Base-by-base conservation (phyloP, 2,329 filamentous ascomycete genomes). In the Colletotrichum sp. region DNA sequence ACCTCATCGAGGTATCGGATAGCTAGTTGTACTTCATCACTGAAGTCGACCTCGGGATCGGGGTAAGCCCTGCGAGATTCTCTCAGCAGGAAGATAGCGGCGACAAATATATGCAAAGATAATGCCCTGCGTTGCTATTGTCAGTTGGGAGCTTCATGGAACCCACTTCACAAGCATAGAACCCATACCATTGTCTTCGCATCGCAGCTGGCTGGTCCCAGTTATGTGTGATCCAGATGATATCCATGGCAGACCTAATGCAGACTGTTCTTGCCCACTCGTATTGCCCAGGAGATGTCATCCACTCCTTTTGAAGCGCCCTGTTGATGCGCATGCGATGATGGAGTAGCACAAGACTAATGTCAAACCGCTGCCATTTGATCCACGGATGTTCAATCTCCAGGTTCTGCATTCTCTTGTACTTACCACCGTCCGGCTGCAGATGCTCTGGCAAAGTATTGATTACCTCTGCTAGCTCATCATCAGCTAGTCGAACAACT, bases 281-380 rank as follows among this genome's bases (percentile, higher is more conserved):
- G 18, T 68, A 72, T 13, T 65, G 32, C 13, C 63, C 64, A 3
- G 69, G 69, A 3, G 30, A 55, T 5, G 6, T 18, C 10, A 57
- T 32, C 68, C 76, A 76, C 13, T 68, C 5, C 4, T 63, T 44
- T 16, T 70, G 63, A 5, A 77, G 59, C 8, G 73, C 57, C 9
- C 73, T 70, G 12, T 77, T 76, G 26, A 77, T 77, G 5, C 68
- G 68, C 18, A 77, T 65, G 6, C 73, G 68, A 21, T 77, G 76
- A 30, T 76, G 69, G 3, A 76, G 69, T 8, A 77, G 49, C 6
- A 73, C 73, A 4, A 77, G 69, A 24, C 74, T 77, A 16, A 77
- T 76, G 26, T 77, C 73, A 30, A 77, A 77, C 1, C 76, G 69
- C 49, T 76, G 73, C 73, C 73, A 76, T n/a, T 72, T 76, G 26